phyloP scores from a whole-genome alignment of 805 yeast genomes.

The Candida hungchunana region DNA sequence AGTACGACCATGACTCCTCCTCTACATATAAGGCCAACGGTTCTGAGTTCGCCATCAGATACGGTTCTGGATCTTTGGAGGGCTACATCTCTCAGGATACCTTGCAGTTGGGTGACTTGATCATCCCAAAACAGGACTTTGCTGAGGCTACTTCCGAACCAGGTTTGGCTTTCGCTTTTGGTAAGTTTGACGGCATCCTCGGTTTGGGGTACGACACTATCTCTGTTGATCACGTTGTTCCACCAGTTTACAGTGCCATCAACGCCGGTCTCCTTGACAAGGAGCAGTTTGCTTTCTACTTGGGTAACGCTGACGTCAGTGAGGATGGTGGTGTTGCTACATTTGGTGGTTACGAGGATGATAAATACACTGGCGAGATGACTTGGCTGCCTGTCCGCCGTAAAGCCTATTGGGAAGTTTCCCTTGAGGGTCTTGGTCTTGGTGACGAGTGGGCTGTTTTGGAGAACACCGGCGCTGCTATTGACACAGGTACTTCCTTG shows the following conservation, averaged over 20 bases:
- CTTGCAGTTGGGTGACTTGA: conserved; percentile 75
- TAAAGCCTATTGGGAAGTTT: conserved; percentile 99
- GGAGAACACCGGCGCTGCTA: conserved; percentile 87
- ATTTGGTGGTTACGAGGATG: conserved; percentile 87
- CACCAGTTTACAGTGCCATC: conserved; percentile 91
- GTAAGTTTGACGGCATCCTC: conserved; percentile 95
- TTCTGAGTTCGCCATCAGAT: conserved; percentile 75
- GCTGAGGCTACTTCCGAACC: conserved; percentile 98
- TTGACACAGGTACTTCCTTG: conserved; percentile 97
- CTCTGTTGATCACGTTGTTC: conserved; percentile 83
- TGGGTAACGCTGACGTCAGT: conserved; percentile 70
- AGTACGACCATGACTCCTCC: conserved; percentile 83
- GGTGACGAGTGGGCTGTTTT: conserved; percentile 90
- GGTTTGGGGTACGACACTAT: conserved; percentile 94
- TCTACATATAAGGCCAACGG: conserved; percentile 85
- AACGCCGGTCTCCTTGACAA: conserved; percentile 76
- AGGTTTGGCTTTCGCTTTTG: conserved; percentile 96
- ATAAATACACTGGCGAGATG: conserved; percentile 74
- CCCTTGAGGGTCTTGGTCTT: conserved; percentile 82
- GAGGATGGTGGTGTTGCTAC: conserved; percentile 88
- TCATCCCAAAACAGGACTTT: conserved; percentile 84
- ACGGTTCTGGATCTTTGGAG: conserved; percentile 90
- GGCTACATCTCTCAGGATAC: conserved; percentile 90
- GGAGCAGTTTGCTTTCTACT: conserved; percentile 83
- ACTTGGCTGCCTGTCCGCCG: conserved; percentile 98